Evolutionary conservation across 108 stramenopile genomes (phyloP).

Genomic region (Aurantiochytrium sp.): DNA sequence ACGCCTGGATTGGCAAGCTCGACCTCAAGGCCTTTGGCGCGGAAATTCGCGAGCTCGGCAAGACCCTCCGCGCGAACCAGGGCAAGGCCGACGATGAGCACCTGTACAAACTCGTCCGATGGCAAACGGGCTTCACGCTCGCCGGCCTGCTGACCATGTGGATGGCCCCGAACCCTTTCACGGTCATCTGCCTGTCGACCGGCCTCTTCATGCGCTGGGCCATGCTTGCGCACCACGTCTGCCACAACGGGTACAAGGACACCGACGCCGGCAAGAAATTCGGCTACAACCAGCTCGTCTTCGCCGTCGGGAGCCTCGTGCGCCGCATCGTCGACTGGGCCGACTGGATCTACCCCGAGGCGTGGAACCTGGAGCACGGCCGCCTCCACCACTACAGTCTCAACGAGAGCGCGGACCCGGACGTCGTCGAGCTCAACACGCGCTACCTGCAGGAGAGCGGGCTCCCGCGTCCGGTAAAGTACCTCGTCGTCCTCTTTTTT

Average conservation of each 20-base stretch:
- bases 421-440: conserved; percentile 77
- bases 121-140: conserved; percentile 67
- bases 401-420: conserved; percentile 72
- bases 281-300: conserved; percentile 69
- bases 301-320: conserved; percentile 65
- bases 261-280: conserved; percentile 65
- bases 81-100: conserved; percentile 76
- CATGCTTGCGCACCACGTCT: conserved; percentile 82
- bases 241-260: conserved; percentile 77
- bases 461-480: conserved; percentile 60
- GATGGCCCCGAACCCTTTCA: conserved; percentile 50
- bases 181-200: conserved; percentile 61
- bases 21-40: conserved; percentile 70
- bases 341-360: conserved; percentile 84
- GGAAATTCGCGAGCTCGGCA: conserved; percentile 74
- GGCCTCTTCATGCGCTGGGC: conserved; percentile 74
- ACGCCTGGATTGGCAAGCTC: conserved; percentile 68
- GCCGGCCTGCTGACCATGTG: conserved; percentile 69
- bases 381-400: conserved; percentile 80
- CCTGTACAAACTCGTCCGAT: conserved; percentile 77
- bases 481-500: conserved; percentile 53
- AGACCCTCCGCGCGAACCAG: conserved; percentile 68
- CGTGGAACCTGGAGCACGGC: conserved; percentile 89
- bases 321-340: conserved; percentile 72
- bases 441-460: conserved; percentile 58